phyloP scores from a whole-genome alignment of 768 basidiomycete genomes.

The Leccinum ochraceum region DNA sequence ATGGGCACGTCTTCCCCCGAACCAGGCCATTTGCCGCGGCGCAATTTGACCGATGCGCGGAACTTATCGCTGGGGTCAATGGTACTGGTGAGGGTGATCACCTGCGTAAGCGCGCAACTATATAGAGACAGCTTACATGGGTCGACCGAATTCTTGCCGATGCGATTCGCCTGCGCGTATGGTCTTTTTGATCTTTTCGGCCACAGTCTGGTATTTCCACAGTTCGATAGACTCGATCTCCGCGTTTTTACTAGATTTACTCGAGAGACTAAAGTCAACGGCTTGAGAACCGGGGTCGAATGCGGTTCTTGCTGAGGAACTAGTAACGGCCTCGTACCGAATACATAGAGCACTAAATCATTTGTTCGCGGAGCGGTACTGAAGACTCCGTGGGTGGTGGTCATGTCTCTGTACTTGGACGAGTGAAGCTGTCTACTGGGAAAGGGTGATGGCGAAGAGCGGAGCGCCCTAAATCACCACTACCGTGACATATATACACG shows the following conservation, averaged over 20 bases:
- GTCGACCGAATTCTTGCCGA: neutral
- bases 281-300: neutral
- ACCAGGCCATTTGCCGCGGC: neutral
- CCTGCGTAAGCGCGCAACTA: neutral
- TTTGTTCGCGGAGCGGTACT: neutral
- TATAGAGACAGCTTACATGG: constrained; percentile 8
- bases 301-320: neutral
- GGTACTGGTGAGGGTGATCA: constrained; percentile 4
- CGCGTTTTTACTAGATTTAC: too few relatives aligned
- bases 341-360: neutral
- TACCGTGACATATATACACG: neutral
- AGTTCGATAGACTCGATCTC: too few relatives aligned
- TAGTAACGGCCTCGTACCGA: neutral
- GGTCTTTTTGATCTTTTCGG: neutral
- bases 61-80: constrained; percentile 5
- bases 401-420: neutral
- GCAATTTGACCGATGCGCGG: neutral
- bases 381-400: neutral
- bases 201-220: too few relatives aligned
- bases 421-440: neutral
- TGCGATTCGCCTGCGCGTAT: neutral
- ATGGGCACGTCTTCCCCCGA: neutral
- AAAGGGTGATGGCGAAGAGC: neutral
- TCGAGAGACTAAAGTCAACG: neutral
- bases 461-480: neutral